Conservation (phyloP, 176 grass and related monocot species). For the Puya raimondii region DNA sequence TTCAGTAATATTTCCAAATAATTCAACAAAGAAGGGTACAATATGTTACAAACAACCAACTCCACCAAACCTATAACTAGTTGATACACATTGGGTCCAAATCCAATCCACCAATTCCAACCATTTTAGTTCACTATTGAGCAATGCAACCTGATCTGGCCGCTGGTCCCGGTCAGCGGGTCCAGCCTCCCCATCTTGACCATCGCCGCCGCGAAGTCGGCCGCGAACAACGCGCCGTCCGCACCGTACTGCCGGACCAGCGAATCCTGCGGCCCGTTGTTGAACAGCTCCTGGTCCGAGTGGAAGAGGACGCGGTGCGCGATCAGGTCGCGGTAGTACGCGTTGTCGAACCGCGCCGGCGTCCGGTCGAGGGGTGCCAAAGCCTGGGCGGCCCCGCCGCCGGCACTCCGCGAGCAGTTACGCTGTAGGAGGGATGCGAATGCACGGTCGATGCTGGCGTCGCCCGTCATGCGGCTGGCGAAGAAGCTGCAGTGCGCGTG, state of each 20-base stretch:
- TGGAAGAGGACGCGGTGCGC: slow-evolving; percentile 46
- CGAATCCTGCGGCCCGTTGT: slow-evolving; percentile 38
- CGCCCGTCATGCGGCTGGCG: slow-evolving; percentile 41
- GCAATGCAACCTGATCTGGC: slow-evolving; percentile 75
- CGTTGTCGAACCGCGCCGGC: slow-evolving; percentile 44
- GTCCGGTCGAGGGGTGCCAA: slow-evolving; percentile 37
- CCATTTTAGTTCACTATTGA: slow-evolving; percentile 40
- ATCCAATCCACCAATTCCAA: neutral
- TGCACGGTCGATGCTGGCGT: slow-evolving; percentile 32
- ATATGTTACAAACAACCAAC: neutral
- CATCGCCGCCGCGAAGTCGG: slow-evolving; percentile 58
- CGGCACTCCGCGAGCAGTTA: slow-evolving; percentile 21
- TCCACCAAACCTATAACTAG: neutral
- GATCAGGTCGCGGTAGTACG: slow-evolving; percentile 48
- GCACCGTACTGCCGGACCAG: slow-evolving; percentile 47
- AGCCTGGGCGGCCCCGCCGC: slow-evolving; percentile 16
- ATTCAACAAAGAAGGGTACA: too few relatives aligned
- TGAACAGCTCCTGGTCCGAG: slow-evolving; percentile 86
- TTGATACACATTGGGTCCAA: neutral
- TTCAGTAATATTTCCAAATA: too few relatives aligned
- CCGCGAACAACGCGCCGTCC: slow-evolving; percentile 33
- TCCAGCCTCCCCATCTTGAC: slow-evolving; percentile 45
- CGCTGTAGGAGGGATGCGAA: slow-evolving; percentile 14
- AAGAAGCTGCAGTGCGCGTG: slow-evolving; percentile 35
- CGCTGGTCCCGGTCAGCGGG: slow-evolving; percentile 36